Percentiles rank a stretch among this genome's conserved stretches.
Evolutionary conservation across 2,329 filamentous ascomycete genomes (phyloP).

Genomic region (Paracoccidioides brasiliensis): DNA sequence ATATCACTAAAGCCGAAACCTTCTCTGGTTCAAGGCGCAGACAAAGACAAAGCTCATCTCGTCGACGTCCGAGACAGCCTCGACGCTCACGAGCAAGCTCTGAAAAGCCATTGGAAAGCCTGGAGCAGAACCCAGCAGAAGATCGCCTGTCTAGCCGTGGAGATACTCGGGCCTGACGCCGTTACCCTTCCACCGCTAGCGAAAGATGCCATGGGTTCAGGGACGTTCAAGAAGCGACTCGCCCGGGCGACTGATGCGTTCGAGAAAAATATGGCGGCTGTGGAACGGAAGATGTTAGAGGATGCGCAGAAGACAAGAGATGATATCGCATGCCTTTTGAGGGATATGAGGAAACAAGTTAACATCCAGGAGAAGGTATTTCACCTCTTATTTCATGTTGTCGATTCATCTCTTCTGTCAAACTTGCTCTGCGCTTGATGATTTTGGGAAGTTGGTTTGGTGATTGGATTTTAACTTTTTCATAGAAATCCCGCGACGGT

Average conservation of each 20-base stretch:
- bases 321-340: constrained; percentile 3
- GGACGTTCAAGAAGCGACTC: constrained; percentile 6
- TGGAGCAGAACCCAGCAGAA: constrained; percentile 14
- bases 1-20: not conserved
- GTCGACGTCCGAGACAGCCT: not conserved
- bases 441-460: not conserved
- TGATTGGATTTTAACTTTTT: not conserved
- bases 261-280: not conserved
- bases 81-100: constrained; percentile 3
- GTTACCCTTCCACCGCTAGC: not conserved
- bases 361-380: constrained; percentile 11
- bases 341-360: constrained; percentile 8
- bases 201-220: not conserved
- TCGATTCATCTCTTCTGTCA: not conserved
- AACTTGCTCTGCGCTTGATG: not conserved
- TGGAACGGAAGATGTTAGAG: not conserved
- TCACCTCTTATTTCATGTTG: not conserved
- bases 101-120: constrained; percentile 12
- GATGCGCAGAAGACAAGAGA: constrained; percentile 4
- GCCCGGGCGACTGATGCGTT: constrained; percentile 1
- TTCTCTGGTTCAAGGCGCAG: not conserved
- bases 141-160: constrained; percentile 11
- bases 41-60: not conserved
- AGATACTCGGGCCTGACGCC: constrained; percentile 8
- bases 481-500: constrained; percentile 10